Conservation (phyloP, 352 stramenopile genomes). For the Globisporangium viniferum region DNA sequence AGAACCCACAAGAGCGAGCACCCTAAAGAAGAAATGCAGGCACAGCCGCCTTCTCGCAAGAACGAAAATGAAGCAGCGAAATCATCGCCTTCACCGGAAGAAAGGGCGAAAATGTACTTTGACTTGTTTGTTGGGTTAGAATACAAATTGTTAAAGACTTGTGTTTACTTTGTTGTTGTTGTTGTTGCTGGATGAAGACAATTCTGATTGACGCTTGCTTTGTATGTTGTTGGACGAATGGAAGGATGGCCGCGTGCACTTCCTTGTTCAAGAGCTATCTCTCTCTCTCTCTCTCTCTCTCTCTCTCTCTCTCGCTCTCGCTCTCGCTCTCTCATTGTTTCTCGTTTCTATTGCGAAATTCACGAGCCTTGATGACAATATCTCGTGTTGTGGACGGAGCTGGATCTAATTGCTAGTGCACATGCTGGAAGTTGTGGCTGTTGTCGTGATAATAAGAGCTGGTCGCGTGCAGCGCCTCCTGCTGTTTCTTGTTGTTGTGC, state of each 20-base stretch:
- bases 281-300: background rate
- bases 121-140: constrained; percentile 3
- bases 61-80: background rate
- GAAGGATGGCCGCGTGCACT: too few relatives aligned
- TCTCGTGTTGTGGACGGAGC: background rate
- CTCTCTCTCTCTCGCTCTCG: background rate
- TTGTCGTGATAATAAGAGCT: background rate
- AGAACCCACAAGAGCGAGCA: background rate
- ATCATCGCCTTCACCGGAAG: background rate
- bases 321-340: background rate
- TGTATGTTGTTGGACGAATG: background rate
- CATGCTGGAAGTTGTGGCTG: constrained; percentile 4
- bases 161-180: background rate
- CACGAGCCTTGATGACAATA: background rate
- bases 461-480: background rate
- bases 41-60: too few relatives aligned
- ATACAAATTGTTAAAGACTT: background rate
- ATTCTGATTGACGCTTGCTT: background rate
- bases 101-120: background rate
- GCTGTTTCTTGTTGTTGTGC: constrained; percentile 26
- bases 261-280: background rate
- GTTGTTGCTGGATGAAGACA: background rate
- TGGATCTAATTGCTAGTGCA: constrained; percentile 6
- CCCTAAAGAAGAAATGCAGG: background rate
- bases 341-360: background rate